Evolutionary conservation across 176 grass and related monocot species (phyloP).

Genomic region (Musa troglodytarum): DNA sequence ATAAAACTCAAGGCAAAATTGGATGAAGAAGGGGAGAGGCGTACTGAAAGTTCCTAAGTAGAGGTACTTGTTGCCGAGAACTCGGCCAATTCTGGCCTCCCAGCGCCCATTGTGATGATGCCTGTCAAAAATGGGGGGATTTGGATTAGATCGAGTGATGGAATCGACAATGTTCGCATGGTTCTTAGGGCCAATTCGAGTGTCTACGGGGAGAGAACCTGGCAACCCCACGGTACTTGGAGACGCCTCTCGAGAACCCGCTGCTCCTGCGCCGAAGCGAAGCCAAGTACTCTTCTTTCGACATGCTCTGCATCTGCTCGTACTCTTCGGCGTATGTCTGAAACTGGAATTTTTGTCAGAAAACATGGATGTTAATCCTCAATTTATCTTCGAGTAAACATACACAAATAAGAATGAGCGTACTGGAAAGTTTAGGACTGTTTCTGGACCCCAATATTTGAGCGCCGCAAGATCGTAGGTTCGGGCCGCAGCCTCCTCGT

Average conservation of each 20-base stretch:
- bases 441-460: conserved; percentile 75
- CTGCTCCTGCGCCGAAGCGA: conserved; percentile 81
- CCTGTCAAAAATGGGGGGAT: conserved; percentile 17
- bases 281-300: conserved; percentile 70
- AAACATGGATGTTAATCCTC: background rate
- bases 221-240: conserved; percentile 93
- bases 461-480: conserved; percentile 84
- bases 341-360: conserved; percentile 30
- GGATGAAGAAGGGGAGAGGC: background rate
- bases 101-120: conserved; percentile 91
- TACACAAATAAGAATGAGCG: background rate
- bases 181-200: background rate
- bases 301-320: conserved; percentile 57
- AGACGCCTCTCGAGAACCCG: conserved; percentile 91
- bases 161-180: background rate
- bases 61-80: conserved; percentile 84
- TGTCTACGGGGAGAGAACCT: conserved; percentile 31
- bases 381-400: no score
- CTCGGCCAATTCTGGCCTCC: conserved; percentile 81
- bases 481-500: conserved; percentile 64
- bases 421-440: conserved; percentile 72
- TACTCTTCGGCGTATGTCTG: conserved; percentile 53
- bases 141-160: background rate
- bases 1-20: background rate
- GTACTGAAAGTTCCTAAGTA: conserved; percentile 87